Conservation (phyloP, 2,329 filamentous ascomycete species). For the Triangularia setosa region DNA sequence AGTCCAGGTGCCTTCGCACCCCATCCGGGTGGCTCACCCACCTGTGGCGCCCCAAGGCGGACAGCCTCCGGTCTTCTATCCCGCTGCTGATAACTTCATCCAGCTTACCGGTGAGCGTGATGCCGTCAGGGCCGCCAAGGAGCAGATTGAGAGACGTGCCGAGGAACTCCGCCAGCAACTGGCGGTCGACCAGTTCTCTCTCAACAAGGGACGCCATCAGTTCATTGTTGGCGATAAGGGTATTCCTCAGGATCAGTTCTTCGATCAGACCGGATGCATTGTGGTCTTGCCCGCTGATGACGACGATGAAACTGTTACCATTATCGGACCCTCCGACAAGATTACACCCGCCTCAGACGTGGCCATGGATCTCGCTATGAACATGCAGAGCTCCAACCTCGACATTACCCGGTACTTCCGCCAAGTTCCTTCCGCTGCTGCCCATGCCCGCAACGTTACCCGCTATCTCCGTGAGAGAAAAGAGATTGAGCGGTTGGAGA, state of each 20-base stretch:
- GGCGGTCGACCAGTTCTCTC: conserved; percentile 71
- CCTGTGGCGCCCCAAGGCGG: conserved; percentile 59
- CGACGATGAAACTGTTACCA: conserved; percentile 77
- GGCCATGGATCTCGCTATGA: conserved; percentile 82
- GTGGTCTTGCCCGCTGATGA: conserved; percentile 75
- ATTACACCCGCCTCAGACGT: conserved; percentile 74
- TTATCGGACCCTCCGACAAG: conserved; percentile 73
- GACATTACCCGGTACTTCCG: conserved; percentile 79
- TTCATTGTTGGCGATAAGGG: conserved; percentile 89
- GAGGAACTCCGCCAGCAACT: conserved; percentile 73
- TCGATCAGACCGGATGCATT: conserved; percentile 84
- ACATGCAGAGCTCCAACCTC: conserved; percentile 79
- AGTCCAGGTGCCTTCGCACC: conserved; percentile 77
- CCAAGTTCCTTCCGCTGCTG: conserved; percentile 65
- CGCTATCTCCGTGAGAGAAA: conserved; percentile 80
- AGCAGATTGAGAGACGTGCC: conserved; percentile 75
- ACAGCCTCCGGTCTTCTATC: conserved; percentile 64
- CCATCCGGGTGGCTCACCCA: conserved; percentile 68
- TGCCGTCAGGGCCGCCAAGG: conserved; percentile 74
- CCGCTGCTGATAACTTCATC: conserved; percentile 74
- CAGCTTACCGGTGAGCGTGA: conserved; percentile 79
- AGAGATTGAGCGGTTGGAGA: conserved; percentile 79
- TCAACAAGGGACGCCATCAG: conserved; percentile 84
- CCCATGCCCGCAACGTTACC: conserved; percentile 80
- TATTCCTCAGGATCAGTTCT: conserved; percentile 77